Percentiles rank a stretch among this genome's conserved stretches.
phyloP scores from a whole-genome alignment of 306 rosid species.

The Cucumis sativus region DNA sequence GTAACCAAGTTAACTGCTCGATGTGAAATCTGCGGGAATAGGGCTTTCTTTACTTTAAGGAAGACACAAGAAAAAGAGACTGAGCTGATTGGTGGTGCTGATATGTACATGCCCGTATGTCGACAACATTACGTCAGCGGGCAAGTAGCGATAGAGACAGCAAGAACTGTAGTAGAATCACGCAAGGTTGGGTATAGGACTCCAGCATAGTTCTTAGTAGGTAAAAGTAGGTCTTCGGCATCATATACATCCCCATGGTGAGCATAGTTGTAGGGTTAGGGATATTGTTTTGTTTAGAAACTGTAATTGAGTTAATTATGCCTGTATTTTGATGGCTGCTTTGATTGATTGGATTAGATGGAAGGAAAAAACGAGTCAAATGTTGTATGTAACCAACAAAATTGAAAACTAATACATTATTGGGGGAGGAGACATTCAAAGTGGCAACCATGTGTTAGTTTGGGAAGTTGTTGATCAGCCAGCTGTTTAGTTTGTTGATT shows the following conservation, averaged over 20 bases:
- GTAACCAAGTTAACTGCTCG: conserved; percentile 30
- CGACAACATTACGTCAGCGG: conserved; percentile 29
- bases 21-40: conserved; percentile 30
- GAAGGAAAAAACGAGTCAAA: neutral
- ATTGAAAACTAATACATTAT: neutral
- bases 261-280: neutral
- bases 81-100: conserved; percentile 34
- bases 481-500: neutral
- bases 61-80: conserved; percentile 30
- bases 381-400: neutral
- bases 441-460: neutral
- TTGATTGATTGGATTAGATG: neutral
- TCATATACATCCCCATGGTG: too few species aligned
- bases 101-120: conserved; percentile 36
- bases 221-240: neutral
- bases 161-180: conserved; percentile 28
- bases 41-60: conserved; percentile 27
- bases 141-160: conserved; percentile 27
- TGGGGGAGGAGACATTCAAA: neutral
- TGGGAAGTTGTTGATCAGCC: neutral
- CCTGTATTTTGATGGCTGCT: neutral
- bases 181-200: conserved; percentile 9
- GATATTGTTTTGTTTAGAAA: neutral
- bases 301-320: neutral
- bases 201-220: neutral